A percentile compares a stretch with the other conserved stretches of the same genome.
Conservation (phyloP, 1,284 basidiomycete genomes). For the Cryptococcus sp. region DNA sequence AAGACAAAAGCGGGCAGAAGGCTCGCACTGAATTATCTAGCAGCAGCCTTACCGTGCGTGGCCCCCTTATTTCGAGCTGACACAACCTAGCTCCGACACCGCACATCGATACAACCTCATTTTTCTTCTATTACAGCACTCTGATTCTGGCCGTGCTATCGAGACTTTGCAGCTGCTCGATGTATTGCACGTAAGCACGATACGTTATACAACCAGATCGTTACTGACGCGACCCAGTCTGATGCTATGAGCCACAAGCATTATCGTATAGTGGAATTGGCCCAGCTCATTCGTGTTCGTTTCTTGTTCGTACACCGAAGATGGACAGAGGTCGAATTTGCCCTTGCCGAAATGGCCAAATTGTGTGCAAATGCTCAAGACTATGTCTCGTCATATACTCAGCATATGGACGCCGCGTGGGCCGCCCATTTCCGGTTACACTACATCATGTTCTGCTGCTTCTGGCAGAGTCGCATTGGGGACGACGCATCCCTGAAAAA, state of each 20-base stretch:
- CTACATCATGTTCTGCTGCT: slow-evolving; percentile 19
- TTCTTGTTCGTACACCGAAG: slow-evolving; percentile 22
- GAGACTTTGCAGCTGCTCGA: too few species aligned
- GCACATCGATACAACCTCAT: too few species aligned
- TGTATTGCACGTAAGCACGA: too few species aligned
- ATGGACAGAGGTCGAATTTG: slow-evolving; percentile 27
- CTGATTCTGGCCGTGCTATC: too few species aligned
- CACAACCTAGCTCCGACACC: too few species aligned
- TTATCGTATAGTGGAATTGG: slow-evolving; percentile 19
- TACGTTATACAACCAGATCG: too few species aligned
- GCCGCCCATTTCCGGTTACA: slow-evolving; percentile 11
- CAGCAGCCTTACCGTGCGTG: too few species aligned
- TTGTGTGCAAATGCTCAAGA: slow-evolving; percentile 10
- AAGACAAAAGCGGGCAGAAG: background rate
- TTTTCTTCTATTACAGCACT: too few species aligned
- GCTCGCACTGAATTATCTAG: background rate
- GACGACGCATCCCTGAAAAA: slow-evolving; percentile 18
- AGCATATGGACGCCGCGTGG: background rate
- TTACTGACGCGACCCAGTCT: too few species aligned
- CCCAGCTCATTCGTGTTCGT: slow-evolving; percentile 14
- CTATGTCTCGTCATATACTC: background rate
- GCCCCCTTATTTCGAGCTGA: too few species aligned
- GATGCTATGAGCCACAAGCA: slow-evolving; percentile 7
- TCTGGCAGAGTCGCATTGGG: slow-evolving; percentile 34
- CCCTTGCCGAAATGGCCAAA: slow-evolving; percentile 12